Evolutionary conservation across 208 protist species (phyloP).

Genomic region (Phytomonas sp.): DNA sequence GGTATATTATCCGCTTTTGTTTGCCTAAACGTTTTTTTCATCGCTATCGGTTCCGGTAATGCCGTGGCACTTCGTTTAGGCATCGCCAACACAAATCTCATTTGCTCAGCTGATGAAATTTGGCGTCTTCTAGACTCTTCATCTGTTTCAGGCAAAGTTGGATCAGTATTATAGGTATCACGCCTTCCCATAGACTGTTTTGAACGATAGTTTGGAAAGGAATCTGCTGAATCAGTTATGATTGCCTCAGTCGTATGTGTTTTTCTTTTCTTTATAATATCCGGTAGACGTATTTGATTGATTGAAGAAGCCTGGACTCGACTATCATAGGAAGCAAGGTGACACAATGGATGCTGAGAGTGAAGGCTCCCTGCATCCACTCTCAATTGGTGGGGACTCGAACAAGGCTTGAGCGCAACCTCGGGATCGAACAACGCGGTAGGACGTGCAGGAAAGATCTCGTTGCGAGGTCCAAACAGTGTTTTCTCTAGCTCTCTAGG

Average conservation of each 20-base stretch:
- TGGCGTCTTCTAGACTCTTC: background rate
- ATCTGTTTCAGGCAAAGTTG: background rate
- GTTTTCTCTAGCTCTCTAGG: conserved; percentile 34
- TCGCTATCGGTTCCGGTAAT: background rate
- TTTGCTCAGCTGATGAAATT: background rate
- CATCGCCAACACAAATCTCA: background rate
- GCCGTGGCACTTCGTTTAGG: background rate
- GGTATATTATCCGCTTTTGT: background rate
- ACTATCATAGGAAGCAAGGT: background rate
- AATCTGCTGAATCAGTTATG: background rate
- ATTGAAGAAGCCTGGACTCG: background rate
- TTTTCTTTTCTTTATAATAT: background rate
- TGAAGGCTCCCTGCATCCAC: background rate
- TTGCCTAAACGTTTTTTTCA: background rate
- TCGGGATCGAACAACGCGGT: conserved; percentile 17
- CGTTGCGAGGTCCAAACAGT: conserved; percentile 45
- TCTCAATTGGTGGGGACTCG: background rate
- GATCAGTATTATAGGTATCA: background rate
- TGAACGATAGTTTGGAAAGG: background rate
- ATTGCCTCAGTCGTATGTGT: background rate
- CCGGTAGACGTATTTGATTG: background rate
- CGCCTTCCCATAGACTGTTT: background rate
- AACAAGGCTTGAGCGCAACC: background rate
- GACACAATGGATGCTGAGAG: background rate
- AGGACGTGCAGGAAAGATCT: conserved; percentile 39